Evolutionary conservation across 257 asterid genomes (phyloP), one percentile per base, ranked within the genome.

Genomic region (Handroanthus guayacan): DNA sequence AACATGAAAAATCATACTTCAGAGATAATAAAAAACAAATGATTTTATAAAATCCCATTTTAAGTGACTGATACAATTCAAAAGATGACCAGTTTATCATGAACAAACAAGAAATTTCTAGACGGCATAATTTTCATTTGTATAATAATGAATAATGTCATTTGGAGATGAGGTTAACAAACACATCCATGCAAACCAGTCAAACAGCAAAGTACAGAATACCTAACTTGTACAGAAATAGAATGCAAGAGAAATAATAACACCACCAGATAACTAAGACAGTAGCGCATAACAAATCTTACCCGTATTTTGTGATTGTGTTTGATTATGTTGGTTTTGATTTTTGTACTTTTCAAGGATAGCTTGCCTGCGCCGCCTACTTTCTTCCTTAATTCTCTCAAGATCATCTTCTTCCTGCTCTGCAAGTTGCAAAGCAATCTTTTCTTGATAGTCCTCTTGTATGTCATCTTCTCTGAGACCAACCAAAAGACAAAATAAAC

Each of bases 391-490:
- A 71, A 95, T 89, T 87, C 82, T 91, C 83, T 93, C 91, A 48
- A 90, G 84, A 73, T 95, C 95, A 62, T 95, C 98, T 66, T 93
- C 98, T 82, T 95, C 98, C 80, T 95, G 97, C 75, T 89, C 93
- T 67, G 85, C 98, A 75, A 89, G 91, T 84, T 90, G 94, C 86
- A 87, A 79, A 31, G 78, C 81, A 78, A 91, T 83, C 83, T 79
- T 87, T 78, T 90, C 96, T 80, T 91, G 91, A 79, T 90, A 95
- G 58, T 89, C 97, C 80, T 89, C 96, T 81, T 87, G 88, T 57
- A 69, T 87, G 48, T 86, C 92, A 69, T 87, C 87, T 69, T 90
- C 97, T 74, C 98, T 91, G 95, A 45, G 70, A 63, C 81, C 78
- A 67, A 18, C 71, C 70, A 80, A 81, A 72, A 78, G 51, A 56